phyloP scores from a whole-genome alignment of 148 eudicot species.

The Hydrangea macrophylla region DNA sequence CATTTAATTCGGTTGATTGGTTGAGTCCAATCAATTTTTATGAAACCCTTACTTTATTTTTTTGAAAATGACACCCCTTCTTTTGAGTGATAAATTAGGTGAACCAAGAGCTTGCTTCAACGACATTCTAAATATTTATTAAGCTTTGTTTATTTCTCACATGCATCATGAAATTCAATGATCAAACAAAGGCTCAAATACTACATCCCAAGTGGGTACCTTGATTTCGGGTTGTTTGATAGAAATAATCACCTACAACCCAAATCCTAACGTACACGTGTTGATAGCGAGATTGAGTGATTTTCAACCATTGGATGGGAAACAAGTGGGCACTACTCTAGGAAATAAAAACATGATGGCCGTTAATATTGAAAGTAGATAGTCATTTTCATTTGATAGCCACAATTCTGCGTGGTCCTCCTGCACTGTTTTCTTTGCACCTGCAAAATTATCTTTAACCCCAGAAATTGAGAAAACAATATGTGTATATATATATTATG shows the following conservation, averaged over 20 bases:
- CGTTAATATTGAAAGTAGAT: slow-evolving; percentile 11
- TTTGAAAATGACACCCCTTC: too few species aligned
- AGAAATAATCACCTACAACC: not conserved
- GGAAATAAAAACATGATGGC: not conserved
- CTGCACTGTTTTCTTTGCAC: not conserved
- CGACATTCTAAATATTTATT: slow-evolving; percentile 17
- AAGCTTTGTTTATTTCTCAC: too few species aligned
- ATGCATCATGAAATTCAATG: slow-evolving; percentile 13
- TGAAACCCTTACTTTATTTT: too few species aligned
- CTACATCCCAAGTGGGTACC: not conserved
- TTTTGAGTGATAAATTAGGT: too few species aligned
- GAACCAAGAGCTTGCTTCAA: slow-evolving; percentile 25
- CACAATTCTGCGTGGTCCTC: slow-evolving; percentile 29
- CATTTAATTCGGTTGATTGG: too few species aligned
- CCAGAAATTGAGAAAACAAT: not conserved
- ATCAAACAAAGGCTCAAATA: not conserved
- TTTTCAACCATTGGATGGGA: not conserved
- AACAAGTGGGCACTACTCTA: not conserved
- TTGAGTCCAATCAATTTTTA: too few species aligned
- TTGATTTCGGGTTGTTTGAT: not conserved
- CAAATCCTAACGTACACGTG: not conserved
- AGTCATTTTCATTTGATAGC: slow-evolving; percentile 38
- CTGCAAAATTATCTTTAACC: slow-evolving; percentile 12
- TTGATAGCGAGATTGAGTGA: too few species aligned
- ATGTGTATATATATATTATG: too few species aligned